A percentile compares a stretch with the other conserved stretches of the same genome.
Conservation (phyloP, 257 asterid species). For the Plantago elongata region DNA sequence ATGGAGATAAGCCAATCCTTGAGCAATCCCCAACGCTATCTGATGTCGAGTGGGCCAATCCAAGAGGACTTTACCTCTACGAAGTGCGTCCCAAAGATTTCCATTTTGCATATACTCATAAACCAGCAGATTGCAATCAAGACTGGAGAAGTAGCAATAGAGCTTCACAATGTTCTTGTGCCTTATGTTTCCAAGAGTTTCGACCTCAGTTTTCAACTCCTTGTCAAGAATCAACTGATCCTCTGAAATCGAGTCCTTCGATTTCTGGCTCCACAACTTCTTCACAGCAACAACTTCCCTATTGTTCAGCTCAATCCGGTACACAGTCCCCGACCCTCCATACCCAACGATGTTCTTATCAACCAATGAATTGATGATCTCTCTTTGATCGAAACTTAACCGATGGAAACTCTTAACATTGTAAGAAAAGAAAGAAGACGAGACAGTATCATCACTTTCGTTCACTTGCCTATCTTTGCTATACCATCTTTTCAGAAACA, state of each 20-base stretch:
- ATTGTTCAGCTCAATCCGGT: conserved; percentile 58
- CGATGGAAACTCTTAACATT: conserved; percentile 85
- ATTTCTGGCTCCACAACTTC: conserved; percentile 71
- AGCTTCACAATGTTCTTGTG: conserved; percentile 93
- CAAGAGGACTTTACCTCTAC: conserved; percentile 41
- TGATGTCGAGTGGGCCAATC: conserved; percentile 84
- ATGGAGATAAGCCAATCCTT: conserved; percentile 85
- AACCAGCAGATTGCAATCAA: conserved; percentile 64
- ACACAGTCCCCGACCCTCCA: conserved; percentile 93
- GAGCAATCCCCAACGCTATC: conserved; percentile 80
- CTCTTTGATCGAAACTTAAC: conserved; percentile 63
- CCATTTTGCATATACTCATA: conserved; percentile 91
- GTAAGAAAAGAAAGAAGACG: conserved; percentile 57
- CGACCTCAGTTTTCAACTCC: conserved; percentile 80
- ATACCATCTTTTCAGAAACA: conserved; percentile 53
- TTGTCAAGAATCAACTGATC: conserved; percentile 45
- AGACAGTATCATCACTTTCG: conserved; percentile 44
- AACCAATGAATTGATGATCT: conserved; percentile 68
- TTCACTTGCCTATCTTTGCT: conserved; percentile 28
- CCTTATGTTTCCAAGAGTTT: conserved; percentile 82
- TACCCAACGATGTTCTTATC: conserved; percentile 92
- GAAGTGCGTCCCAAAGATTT: conserved; percentile 83
- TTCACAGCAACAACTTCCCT: conserved; percentile 78
- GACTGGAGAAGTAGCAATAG: conserved; percentile 65
- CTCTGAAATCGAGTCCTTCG: conserved; percentile 36